Base-by-base conservation (phyloP, 164 flowering plant species). In the Cinnamomum chago region DNA sequence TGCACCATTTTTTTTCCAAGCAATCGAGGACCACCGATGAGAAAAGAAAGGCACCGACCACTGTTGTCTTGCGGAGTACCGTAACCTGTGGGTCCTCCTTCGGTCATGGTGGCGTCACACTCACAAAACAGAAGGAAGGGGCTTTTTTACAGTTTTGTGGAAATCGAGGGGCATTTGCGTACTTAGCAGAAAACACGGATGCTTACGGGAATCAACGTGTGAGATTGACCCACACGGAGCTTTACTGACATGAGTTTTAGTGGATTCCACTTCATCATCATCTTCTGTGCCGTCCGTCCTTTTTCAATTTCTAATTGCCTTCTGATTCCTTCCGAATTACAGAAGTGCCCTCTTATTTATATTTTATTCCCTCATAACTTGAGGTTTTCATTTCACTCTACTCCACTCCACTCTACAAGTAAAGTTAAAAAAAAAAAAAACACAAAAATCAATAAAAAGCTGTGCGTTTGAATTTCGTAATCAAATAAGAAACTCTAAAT, bases 251-350 rank as follows among this genome's bases (percentile, higher is more conserved):
- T 52, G 76, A 64, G 9, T 65, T 24, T 73, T 67, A 18, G 65
- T 67, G 76, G 65, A 24, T 30, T 74, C 65, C 70, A 55, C 65
- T 67, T 52, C 71, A 66, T 51, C 70, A 50, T n/a, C 71, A 18
- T 14, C 62, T 65, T 24, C 13, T 17, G 2, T 51, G 18, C 33
- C 11, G 0, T 35, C 70, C 14, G 3, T 50, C 30, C 13, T 64
- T 18, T 17, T 2, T 51, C 22, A 7, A 1, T 0, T 71, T 28
- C 18, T 28, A 25, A 22, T n/a, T 4, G 5, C 70, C 70, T 23
- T 67, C 10, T 3, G 12, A 27, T 67, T 27, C 23, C 2, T 15
- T 30, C 15, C 12, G 1, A 67, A 67, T 64, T 64, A 64, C 67
- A 64, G 0, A 60, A n/a, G 10, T 1, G 2, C 24, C 64, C 20